phyloP scores from a whole-genome alignment of 2,329 filamentous ascomycete species.

The Exophiala sideris region DNA sequence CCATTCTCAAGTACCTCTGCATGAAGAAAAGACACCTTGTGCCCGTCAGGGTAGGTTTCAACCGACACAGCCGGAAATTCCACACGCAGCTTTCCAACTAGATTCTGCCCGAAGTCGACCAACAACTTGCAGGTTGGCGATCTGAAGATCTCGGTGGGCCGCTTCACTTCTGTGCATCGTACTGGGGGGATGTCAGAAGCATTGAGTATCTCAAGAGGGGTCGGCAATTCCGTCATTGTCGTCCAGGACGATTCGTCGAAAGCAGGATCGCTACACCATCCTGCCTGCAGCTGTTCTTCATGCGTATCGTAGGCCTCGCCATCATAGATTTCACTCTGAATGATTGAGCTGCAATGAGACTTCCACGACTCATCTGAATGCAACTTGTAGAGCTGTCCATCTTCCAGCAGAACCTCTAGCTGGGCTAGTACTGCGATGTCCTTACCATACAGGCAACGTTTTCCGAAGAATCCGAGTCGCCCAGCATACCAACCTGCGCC shows the following conservation, averaged over 20 bases:
- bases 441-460: slow-evolving; percentile 29
- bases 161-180: slow-evolving; percentile 34
- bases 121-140: slow-evolving; percentile 47
- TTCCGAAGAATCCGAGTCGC: slow-evolving; percentile 33
- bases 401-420: slow-evolving; percentile 28
- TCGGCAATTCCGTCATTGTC: slow-evolving; percentile 32
- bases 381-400: slow-evolving; percentile 17
- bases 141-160: slow-evolving; percentile 30
- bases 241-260: slow-evolving; percentile 33
- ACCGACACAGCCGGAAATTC: slow-evolving; percentile 21
- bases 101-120: slow-evolving; percentile 58
- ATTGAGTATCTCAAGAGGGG: slow-evolving; percentile 36
- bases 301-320: slow-evolving; percentile 51
- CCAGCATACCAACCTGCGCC: slow-evolving; percentile 51
- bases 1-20: slow-evolving; percentile 55
- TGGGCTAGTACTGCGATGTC: slow-evolving; percentile 31
- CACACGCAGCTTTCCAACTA: slow-evolving; percentile 51
- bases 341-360: slow-evolving; percentile 25
- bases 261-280: slow-evolving; percentile 33
- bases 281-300: slow-evolving; percentile 28
- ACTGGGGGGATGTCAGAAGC: slow-evolving; percentile 47
- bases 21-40: slow-evolving; percentile 44
- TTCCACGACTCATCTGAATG: slow-evolving; percentile 30
- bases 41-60: slow-evolving; percentile 15
- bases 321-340: slow-evolving; percentile 47